Base-by-base conservation (phyloP, 208 protist species). In the Wallacemonas sp. region DNA sequence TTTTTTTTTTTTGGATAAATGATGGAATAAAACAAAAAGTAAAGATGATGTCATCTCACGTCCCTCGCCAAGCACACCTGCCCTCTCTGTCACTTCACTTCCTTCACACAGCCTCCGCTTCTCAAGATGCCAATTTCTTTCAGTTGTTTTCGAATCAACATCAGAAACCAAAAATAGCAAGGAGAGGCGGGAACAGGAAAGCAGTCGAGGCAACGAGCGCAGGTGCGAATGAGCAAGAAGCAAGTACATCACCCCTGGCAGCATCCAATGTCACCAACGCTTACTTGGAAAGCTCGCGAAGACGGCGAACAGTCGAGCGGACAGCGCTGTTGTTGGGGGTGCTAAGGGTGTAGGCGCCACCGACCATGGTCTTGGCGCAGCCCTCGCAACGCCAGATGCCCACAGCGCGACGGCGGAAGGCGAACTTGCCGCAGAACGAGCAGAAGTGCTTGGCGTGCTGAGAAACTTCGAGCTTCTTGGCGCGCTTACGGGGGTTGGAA, bases 331-430 rank as follows among this genome's bases (percentile, higher is more conserved):
- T 99, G 87, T 97, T 98, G 46, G 81, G 82, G 36, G 88, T 95
- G 80, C 84, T 93, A 62, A 99, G 78, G 58, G 97, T 97, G 84
- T 96, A 99, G 28, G 98, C 98, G 62, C 98, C 98, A 82, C 98
- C 98, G 44, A 97, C 98, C 24, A 99, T 84, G 24, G 87, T 97
- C 86, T 98, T 99, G 60, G 76, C 82, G 93, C 98, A 99, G 56
- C 85, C 82, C 34, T 93, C 90, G 88, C 98, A 99, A 69, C 96
- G 91, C 98, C 98, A 99, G 89, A 99, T 99, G 79, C 98, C 98
- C 46, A 99, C 97, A 64, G 94, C 97, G 56, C 87, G 90, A 36
- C 98, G 88, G 79, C 94, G 97, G 60, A 99, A 98, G 66, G 88
- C 78, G 66, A 97, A 97, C 89, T 99, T 99, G 47, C 98, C 98